These are phyloP conservation scores for Ilex paraguariensis DNA, from an alignment of 305 asterid species.

Conservation along the genomic window DNA sequence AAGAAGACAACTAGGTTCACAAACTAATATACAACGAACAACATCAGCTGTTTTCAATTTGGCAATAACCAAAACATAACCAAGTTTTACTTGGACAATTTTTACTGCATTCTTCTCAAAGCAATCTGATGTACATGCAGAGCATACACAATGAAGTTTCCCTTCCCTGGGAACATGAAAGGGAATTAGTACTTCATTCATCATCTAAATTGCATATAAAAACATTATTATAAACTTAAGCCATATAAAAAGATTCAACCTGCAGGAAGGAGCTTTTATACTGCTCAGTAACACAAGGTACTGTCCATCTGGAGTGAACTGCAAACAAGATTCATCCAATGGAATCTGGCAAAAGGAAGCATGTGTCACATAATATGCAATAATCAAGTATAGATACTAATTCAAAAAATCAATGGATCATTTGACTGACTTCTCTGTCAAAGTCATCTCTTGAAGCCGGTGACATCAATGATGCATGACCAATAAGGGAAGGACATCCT, in stretches of 20 bases:
- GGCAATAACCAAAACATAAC: slow-evolving; percentile 58
- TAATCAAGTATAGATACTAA: slow-evolving; percentile 17
- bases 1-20: slow-evolving; percentile 69
- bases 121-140: slow-evolving; percentile 53
- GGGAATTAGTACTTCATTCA: slow-evolving; percentile 20
- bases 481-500: slow-evolving; percentile 75
- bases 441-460: slow-evolving; percentile 34
- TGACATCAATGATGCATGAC: slow-evolving; percentile 48
- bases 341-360: slow-evolving; percentile 43
- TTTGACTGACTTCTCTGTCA: slow-evolving; percentile 67
- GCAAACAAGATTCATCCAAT: slow-evolving; percentile 50
- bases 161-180: slow-evolving; percentile 52
- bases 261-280: slow-evolving; percentile 68
- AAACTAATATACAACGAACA: slow-evolving; percentile 66
- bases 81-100: slow-evolving; percentile 59
- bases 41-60: slow-evolving; percentile 49
- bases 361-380: slow-evolving; percentile 11
- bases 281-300: slow-evolving; percentile 63
- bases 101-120: slow-evolving; percentile 61
- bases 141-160: slow-evolving; percentile 55
- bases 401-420: slow-evolving; percentile 9
- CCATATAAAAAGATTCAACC: slow-evolving; percentile 36
- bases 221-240: neutral
- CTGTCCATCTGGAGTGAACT: slow-evolving; percentile 71
- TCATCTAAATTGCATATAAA: slow-evolving; percentile 7